Percentiles rank a stretch among this genome's conserved stretches.
Conservation (phyloP, 2,329 filamentous ascomycete genomes). For the Venturiaceae sp. region DNA sequence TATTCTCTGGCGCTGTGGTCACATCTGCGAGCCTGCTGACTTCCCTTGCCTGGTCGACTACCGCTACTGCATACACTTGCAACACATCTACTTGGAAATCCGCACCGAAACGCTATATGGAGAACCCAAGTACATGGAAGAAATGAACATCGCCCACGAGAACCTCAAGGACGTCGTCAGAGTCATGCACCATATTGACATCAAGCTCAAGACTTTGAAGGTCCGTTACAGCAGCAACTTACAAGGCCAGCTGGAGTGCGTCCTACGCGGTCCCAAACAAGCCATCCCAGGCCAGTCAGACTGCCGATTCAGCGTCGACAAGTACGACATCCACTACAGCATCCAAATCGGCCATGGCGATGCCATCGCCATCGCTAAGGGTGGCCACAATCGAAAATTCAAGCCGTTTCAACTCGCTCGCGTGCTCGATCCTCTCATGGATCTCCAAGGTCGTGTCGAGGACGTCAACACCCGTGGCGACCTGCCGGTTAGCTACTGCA, state of each 20-base stretch:
- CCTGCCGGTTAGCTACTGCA: background rate
- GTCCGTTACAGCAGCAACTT: background rate
- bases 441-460: background rate
- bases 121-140: background rate
- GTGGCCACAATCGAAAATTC: too few relatives aligned
- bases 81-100: background rate
- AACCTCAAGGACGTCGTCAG: background rate
- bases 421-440: background rate
- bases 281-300: background rate
- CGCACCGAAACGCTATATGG: background rate
- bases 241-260: background rate
- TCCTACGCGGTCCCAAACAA: background rate
- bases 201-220: background rate
- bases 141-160: background rate
- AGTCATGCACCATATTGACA: background rate
- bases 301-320: background rate
- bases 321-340: background rate
- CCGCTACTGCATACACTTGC: background rate
- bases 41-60: background rate
- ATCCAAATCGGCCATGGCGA: background rate
- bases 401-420: background rate
- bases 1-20: too few relatives aligned
- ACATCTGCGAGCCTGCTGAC: too few relatives aligned
- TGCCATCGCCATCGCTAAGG: background rate
- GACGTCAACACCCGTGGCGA: background rate